phyloP scores from a whole-genome alignment of 192 early-diverging fungal species.

The Coemansia sp. region DNA sequence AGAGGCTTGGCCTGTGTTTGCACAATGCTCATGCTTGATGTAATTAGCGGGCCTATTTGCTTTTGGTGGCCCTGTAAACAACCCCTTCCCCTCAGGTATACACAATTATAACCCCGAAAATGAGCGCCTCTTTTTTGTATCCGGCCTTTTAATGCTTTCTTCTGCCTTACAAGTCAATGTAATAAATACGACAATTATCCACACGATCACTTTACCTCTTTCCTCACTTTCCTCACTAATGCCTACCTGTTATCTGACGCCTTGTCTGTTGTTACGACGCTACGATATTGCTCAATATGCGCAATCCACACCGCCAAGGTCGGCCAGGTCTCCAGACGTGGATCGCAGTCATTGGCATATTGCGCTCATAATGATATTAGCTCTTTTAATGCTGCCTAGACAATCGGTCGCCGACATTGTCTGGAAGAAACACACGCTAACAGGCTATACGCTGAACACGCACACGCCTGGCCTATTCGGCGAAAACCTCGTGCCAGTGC shows the following conservation, averaged over 20 bases:
- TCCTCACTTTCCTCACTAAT: too few species aligned
- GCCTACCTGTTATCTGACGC: background rate
- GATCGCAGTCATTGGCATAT: background rate
- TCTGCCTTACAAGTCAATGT: background rate
- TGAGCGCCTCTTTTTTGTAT: background rate
- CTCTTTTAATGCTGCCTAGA: background rate
- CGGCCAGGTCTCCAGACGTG: background rate
- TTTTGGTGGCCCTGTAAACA: background rate
- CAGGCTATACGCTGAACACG: conserved; percentile 15
- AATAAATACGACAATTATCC: background rate
- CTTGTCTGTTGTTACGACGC: background rate
- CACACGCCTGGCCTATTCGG: background rate
- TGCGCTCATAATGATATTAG: background rate
- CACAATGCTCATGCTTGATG: background rate
- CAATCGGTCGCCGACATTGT: conserved; percentile 8
- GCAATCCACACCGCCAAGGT: background rate
- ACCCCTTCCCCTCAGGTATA: background rate
- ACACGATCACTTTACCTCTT: background rate
- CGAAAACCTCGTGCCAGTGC: conserved; percentile 13
- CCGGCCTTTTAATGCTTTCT: background rate
- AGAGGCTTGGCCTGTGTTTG: background rate
- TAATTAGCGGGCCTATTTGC: background rate
- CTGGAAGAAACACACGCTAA: conserved; percentile 5
- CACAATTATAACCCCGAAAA: background rate
- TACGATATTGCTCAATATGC: background rate